Percentiles rank a stretch among this genome's conserved stretches.
These are phyloP conservation scores for Penium margaritaceum DNA, from an alignment of 139 green algal species.

Conservation along the genomic window DNA sequence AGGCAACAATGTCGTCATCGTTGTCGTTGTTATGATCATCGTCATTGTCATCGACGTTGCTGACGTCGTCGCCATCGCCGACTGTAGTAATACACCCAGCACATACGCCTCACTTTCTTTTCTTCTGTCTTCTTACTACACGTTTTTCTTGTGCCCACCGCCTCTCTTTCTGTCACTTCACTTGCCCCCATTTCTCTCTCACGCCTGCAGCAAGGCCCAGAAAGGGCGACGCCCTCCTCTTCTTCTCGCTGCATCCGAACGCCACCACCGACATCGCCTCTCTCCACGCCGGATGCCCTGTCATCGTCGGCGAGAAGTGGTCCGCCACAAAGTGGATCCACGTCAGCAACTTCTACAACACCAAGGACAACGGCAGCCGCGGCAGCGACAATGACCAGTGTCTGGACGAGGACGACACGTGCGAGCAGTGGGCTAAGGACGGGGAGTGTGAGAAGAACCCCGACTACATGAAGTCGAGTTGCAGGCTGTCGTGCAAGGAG, in stretches of 20 bases:
- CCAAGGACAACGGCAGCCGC: background rate
- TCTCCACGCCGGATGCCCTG: slow-evolving; percentile 65
- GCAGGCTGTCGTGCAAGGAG: too few species aligned
- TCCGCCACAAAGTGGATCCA: slow-evolving; percentile 83
- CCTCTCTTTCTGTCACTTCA: background rate
- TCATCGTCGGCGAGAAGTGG: slow-evolving; percentile 68
- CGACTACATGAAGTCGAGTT: slow-evolving; percentile 40
- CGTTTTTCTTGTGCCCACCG: background rate
- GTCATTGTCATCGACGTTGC: too few species aligned
- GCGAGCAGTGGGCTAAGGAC: slow-evolving; percentile 37
- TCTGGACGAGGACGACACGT: slow-evolving; percentile 7
- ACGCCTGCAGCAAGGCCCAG: slow-evolving; percentile 44
- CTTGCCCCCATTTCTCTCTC: background rate
- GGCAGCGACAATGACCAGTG: slow-evolving; percentile 39
- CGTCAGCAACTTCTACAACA: slow-evolving; percentile 22
- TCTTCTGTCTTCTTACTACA: too few species aligned
- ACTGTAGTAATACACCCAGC: too few species aligned
- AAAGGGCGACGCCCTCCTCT: slow-evolving; percentile 51
- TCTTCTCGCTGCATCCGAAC: slow-evolving; percentile 40
- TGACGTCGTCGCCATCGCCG: too few species aligned
- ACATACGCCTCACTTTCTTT: too few species aligned
- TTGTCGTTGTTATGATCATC: too few species aligned
- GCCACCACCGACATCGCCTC: slow-evolving; percentile 27
- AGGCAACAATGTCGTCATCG: too few species aligned
- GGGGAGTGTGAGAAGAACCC: slow-evolving; percentile 53